Evolutionary conservation across 768 basidiomycete species (phyloP).

Genomic region (Lyophyllum atratum): DNA sequence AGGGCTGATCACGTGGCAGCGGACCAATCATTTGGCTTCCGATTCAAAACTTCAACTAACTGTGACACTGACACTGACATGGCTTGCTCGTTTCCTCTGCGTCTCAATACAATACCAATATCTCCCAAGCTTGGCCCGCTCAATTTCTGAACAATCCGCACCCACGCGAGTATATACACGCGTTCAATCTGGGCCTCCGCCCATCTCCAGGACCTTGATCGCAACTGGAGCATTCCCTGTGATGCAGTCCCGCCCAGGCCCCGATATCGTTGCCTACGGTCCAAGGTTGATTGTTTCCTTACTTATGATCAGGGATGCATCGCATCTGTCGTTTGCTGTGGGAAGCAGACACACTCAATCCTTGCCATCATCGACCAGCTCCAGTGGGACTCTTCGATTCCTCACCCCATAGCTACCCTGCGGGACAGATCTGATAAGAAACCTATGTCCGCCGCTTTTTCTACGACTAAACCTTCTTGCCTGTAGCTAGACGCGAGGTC

Average conservation of each 20-base stretch:
- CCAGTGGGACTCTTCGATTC: background rate
- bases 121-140: no score
- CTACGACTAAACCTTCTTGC: background rate
- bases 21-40: constrained; percentile 8
- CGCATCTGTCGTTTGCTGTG: background rate
- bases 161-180: no score
- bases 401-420: background rate
- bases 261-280: background rate
- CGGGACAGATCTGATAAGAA: background rate
- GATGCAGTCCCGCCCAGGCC: no score
- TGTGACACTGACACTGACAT: no score
- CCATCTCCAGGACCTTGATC: no score
- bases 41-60: background rate
- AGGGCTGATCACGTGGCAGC: constrained; percentile 19
- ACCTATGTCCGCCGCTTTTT: background rate
- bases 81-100: no score
- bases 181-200: background rate
- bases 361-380: background rate
- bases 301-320: background rate
- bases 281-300: background rate
- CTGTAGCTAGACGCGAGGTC: background rate
- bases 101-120: no score
- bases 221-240: no score
- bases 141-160: no score
- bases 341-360: background rate